phyloP scores from a whole-genome alignment of 371 early-diverging fungal genomes.

The Mortierella sp. region DNA sequence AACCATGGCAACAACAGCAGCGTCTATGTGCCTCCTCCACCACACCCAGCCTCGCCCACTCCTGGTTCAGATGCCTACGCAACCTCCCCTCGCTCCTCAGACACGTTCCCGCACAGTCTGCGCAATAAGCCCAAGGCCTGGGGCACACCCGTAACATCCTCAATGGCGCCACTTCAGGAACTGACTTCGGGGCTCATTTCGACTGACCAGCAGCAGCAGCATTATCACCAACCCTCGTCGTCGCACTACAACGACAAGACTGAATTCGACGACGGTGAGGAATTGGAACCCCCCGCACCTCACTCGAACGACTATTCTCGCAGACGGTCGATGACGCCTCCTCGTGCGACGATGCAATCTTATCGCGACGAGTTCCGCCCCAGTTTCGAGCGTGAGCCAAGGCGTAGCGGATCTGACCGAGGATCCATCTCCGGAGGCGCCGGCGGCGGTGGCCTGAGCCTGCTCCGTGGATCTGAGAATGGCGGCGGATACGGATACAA shows the following conservation, averaged over 20 bases:
- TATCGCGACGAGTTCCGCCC: conserved; percentile 29
- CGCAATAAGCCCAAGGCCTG: conserved; percentile 19
- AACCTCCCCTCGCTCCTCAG: conserved; percentile 18
- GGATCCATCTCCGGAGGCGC: conserved; percentile 14
- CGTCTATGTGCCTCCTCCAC: conserved; percentile 36
- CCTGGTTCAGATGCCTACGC: conserved; percentile 5
- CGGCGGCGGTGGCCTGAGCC: not conserved
- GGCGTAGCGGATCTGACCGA: conserved; percentile 22
- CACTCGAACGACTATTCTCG: not conserved
- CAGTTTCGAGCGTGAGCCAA: conserved; percentile 23
- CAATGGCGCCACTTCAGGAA: not conserved
- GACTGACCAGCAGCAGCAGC: not conserved
- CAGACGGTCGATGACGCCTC: conserved; percentile 24
- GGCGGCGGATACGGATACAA: not conserved
- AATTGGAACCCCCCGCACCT: conserved; percentile 22
- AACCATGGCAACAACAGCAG: not conserved
- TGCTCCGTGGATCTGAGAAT: not conserved
- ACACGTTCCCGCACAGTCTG: conserved; percentile 26
- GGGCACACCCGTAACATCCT: conserved; percentile 10
- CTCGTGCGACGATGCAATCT: conserved; percentile 21
- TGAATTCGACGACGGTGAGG: conserved; percentile 24
- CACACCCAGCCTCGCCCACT: conserved; percentile 21
- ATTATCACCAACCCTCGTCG: not conserved
- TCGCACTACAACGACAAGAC: conserved; percentile 20
- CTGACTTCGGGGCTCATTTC: conserved; percentile 16